These are phyloP conservation scores for Neoscytalidium dimidiatum DNA, from an alignment of 2,329 filamentous ascomycete genomes.

Conservation along the genomic window DNA sequence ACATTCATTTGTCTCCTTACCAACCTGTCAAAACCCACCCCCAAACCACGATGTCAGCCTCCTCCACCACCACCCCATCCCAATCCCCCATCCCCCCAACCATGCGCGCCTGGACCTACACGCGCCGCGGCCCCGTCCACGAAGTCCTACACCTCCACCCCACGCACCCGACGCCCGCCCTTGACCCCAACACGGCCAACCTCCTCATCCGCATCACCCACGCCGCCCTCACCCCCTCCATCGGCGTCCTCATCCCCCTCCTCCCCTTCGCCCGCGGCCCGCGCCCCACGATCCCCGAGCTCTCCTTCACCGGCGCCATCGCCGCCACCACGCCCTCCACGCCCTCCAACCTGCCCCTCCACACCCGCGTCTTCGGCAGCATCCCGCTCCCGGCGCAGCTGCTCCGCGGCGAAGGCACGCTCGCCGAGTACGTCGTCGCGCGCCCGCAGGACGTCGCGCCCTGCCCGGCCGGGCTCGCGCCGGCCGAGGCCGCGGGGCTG, in stretches of 20 bases:
- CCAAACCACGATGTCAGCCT: background rate
- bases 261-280: constrained; percentile 41
- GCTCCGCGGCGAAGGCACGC: constrained; percentile 40
- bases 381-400: constrained; percentile 33
- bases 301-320: constrained; percentile 46
- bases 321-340: constrained; percentile 16
- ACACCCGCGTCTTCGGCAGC: constrained; percentile 43
- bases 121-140: background rate
- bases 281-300: constrained; percentile 41
- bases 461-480: constrained; percentile 31
- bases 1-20: background rate
- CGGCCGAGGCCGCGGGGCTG: constrained; percentile 42
- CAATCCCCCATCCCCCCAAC: background rate
- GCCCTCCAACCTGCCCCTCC: constrained; percentile 27
- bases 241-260: constrained; percentile 44
- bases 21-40: background rate
- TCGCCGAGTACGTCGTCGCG: constrained; percentile 44
- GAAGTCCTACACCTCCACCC: background rate
- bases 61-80: background rate
- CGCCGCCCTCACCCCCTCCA: constrained; percentile 45
- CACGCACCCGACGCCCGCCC: background rate
- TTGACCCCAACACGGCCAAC: background rate
- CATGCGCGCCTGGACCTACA: constrained; percentile 28
- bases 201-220: constrained; percentile 33
- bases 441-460: constrained; percentile 35